Evolutionary conservation across 306 rosid genomes (phyloP).

Genomic region (Glycine soja): DNA sequence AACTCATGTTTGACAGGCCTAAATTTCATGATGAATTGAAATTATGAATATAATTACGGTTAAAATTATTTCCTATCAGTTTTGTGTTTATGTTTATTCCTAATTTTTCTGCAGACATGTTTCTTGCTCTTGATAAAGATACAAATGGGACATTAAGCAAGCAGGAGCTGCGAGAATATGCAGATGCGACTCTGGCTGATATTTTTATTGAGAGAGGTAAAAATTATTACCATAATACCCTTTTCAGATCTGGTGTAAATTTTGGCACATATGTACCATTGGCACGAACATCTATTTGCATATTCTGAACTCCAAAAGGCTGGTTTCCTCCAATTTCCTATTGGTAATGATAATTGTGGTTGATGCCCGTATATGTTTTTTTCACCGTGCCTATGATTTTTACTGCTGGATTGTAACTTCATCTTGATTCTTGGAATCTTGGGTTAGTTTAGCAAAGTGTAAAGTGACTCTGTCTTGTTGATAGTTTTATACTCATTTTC

Average conservation of each 20-base stretch:
- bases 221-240: constrained; percentile 1
- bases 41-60: constrained; percentile 23
- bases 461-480: background rate
- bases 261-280: constrained; percentile 20
- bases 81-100: constrained; percentile 33
- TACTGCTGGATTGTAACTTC: constrained; percentile 7
- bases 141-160: constrained; percentile 83
- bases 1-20: background rate
- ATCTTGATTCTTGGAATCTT: background rate
- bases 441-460: constrained; percentile 3
- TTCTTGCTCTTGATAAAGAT: constrained; percentile 93
- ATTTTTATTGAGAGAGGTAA: constrained; percentile 97
- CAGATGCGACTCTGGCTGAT: constrained; percentile 95
- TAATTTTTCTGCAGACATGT: constrained; percentile 72
- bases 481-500: constrained; percentile 7
- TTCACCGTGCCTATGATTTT: background rate
- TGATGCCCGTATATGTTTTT: constrained; percentile 11
- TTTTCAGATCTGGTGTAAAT: constrained; percentile 21
- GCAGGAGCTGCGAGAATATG: constrained; percentile 97
- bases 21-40: constrained; percentile 21
- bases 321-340: constrained; percentile 26
- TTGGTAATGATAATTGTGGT: constrained; percentile 22
- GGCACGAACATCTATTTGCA: constrained; percentile 1
- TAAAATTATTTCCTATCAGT: background rate
- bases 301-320: background rate